phyloP scores from a whole-genome alignment of 129 eudicot genomes.

The Flaveria trinervia region DNA sequence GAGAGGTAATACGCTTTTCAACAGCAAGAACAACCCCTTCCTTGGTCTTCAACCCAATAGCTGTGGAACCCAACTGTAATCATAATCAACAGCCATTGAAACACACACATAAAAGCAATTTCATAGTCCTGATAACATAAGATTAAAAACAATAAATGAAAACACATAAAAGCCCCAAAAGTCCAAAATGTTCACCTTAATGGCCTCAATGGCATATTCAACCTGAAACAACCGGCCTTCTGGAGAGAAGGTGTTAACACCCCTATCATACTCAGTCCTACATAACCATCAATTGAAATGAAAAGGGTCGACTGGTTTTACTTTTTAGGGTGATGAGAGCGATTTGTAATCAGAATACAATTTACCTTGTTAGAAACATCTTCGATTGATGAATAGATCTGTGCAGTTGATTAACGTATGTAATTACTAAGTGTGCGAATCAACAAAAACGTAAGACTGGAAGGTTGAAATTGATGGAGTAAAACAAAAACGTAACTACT shows the following conservation, averaged over 20 bases:
- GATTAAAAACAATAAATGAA: background rate
- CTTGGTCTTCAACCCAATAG: slow-evolving; percentile 83
- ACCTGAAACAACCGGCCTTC: slow-evolving; percentile 98
- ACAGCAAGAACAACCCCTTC: slow-evolving; percentile 95
- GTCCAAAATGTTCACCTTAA: slow-evolving; percentile 49
- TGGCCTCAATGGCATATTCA: slow-evolving; percentile 96
- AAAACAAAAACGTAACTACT: too few relatives aligned
- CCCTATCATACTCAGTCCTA: slow-evolving; percentile 99
- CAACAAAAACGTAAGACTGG: too few relatives aligned
- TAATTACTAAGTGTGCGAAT: too few relatives aligned
- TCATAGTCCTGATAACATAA: background rate
- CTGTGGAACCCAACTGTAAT: slow-evolving; percentile 87
- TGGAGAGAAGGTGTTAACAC: slow-evolving; percentile 93
- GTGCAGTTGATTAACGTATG: too few relatives aligned
- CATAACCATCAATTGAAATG: slow-evolving; percentile 1
- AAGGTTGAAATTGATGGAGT: too few relatives aligned
- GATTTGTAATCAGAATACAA: background rate
- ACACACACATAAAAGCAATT: too few relatives aligned
- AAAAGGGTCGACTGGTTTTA: too few relatives aligned
- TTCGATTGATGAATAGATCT: slow-evolving; percentile 26
- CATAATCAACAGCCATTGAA: background rate
- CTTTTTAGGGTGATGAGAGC: too few relatives aligned
- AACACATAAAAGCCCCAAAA: background rate
- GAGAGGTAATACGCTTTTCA: slow-evolving; percentile 86
- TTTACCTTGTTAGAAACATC: slow-evolving; percentile 84